Conservation (phyloP, 176 grass and related monocot genomes). For the Lolium perenne region DNA sequence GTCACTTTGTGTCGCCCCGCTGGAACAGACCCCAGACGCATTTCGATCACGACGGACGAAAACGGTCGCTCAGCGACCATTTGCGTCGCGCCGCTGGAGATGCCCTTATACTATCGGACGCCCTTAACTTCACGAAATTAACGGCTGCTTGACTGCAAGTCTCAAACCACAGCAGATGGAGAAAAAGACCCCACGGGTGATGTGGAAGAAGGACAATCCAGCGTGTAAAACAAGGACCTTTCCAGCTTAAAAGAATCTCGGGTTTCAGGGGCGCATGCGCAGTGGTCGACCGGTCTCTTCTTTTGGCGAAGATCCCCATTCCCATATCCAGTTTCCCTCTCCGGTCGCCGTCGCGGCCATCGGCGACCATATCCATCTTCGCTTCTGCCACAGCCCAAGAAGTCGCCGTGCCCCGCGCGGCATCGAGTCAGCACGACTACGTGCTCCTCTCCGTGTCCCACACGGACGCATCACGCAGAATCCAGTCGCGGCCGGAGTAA, state of each 20-base stretch:
- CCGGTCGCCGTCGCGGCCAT: neutral
- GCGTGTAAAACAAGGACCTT: constrained; percentile 50
- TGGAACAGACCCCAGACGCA: too few relatives aligned
- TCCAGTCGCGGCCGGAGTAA: neutral
- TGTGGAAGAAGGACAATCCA: constrained; percentile 43
- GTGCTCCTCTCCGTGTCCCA: neutral
- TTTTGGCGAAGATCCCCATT: neutral
- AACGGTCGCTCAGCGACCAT: too few relatives aligned
- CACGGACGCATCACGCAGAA: neutral
- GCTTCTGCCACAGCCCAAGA: neutral
- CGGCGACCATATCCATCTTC: neutral
- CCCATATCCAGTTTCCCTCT: constrained; percentile 41
- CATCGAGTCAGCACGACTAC: constrained; percentile 47
- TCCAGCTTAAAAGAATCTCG: constrained; percentile 30
- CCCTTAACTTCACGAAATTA: too few relatives aligned
- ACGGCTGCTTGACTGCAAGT: neutral
- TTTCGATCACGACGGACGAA: too few relatives aligned
- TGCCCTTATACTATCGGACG: too few relatives aligned
- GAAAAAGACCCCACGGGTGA: constrained; percentile 34
- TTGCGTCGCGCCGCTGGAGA: too few relatives aligned
- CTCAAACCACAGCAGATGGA: neutral
- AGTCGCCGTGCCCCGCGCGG: constrained; percentile 33
- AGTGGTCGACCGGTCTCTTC: neutral
- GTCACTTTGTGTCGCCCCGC: too few relatives aligned
- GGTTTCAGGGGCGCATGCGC: neutral